These are phyloP conservation scores for Aspergillus nidulans DNA, from an alignment of 495 filamentous ascomycete species.

Conservation along the genomic window DNA sequence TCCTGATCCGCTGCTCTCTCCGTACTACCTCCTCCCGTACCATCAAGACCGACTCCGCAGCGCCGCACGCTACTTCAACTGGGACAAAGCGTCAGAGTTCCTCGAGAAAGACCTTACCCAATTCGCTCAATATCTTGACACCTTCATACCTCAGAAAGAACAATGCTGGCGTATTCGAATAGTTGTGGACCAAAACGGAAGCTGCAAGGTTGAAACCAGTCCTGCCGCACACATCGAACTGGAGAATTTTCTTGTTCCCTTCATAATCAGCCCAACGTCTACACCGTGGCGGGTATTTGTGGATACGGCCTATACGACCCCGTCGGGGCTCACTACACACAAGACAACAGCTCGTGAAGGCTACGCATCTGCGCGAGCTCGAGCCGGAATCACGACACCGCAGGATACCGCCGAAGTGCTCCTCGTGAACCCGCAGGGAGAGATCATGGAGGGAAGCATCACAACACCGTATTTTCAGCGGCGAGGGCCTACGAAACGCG, in stretches of 20 bases:
- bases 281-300: constrained; percentile 48
- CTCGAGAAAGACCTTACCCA: constrained; percentile 25
- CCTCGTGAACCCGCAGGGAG: constrained; percentile 58
- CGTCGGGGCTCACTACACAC: constrained; percentile 64
- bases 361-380: constrained; percentile 60
- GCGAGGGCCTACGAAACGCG: constrained; percentile 3
- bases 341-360: constrained; percentile 67
- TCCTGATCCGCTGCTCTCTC: constrained; percentile 43
- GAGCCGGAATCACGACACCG: constrained; percentile 49
- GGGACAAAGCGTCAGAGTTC: constrained; percentile 35
- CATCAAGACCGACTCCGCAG: constrained; percentile 78
- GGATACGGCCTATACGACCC: constrained; percentile 46
- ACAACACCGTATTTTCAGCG: constrained; percentile 78
- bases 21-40: constrained; percentile 78
- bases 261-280: constrained; percentile 7
- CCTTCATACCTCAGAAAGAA: constrained; percentile 30
- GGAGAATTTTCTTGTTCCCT: constrained; percentile 50
- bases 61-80: constrained; percentile 67
- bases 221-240: constrained; percentile 47
- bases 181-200: constrained; percentile 46
- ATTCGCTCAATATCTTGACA: constrained; percentile 29
- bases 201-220: constrained; percentile 43
- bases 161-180: constrained; percentile 51
- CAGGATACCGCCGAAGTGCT: constrained; percentile 64
- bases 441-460: constrained; percentile 83